Conservation (phyloP, 2,329 filamentous ascomycete species). For the Amesomyces nigricolor region DNA sequence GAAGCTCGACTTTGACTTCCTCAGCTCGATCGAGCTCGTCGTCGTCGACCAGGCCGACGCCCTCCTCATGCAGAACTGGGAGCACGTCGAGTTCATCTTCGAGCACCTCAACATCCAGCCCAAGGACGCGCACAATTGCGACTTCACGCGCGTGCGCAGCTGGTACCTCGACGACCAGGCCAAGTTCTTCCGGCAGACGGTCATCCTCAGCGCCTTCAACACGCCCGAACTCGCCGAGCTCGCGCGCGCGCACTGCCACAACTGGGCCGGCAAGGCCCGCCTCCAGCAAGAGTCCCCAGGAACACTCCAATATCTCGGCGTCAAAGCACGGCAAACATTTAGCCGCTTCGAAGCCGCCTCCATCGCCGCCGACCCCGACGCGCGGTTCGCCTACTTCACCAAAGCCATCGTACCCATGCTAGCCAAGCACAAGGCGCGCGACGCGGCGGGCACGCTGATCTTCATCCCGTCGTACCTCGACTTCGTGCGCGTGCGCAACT, state of each 20-base stretch:
- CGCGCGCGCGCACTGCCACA: slow-evolving; percentile 69
- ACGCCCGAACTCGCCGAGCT: slow-evolving; percentile 83
- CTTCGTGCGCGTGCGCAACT: slow-evolving; percentile 88
- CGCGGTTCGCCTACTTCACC: slow-evolving; percentile 86
- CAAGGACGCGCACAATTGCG: slow-evolving; percentile 82
- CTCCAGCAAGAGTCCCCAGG: slow-evolving; percentile 64
- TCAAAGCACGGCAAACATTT: slow-evolving; percentile 80
- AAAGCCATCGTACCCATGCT: slow-evolving; percentile 73
- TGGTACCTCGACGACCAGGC: slow-evolving; percentile 94
- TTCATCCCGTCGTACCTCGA: slow-evolving; percentile 94
- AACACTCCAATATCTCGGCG: slow-evolving; percentile 65
- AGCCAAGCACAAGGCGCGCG: slow-evolving; percentile 56
- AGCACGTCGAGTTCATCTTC: slow-evolving; percentile 88
- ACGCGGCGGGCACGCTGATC: slow-evolving; percentile 66
- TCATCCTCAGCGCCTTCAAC: slow-evolving; percentile 75
- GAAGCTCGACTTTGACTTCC: slow-evolving; percentile 75
- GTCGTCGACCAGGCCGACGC: slow-evolving; percentile 90
- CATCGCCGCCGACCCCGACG: slow-evolving; percentile 72
- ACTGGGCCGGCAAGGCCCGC: slow-evolving; percentile 74
- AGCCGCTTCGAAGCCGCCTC: slow-evolving; percentile 71
- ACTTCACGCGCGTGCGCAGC: slow-evolving; percentile 81
- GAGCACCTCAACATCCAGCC: slow-evolving; percentile 87
- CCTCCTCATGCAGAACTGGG: slow-evolving; percentile 97
- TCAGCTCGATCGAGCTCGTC: slow-evolving; percentile 87
- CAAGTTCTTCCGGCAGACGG: slow-evolving; percentile 74